These are phyloP conservation scores for Daldinia sp. DNA, from an alignment of 2,329 filamentous ascomycete genomes.

Conservation along the genomic window DNA sequence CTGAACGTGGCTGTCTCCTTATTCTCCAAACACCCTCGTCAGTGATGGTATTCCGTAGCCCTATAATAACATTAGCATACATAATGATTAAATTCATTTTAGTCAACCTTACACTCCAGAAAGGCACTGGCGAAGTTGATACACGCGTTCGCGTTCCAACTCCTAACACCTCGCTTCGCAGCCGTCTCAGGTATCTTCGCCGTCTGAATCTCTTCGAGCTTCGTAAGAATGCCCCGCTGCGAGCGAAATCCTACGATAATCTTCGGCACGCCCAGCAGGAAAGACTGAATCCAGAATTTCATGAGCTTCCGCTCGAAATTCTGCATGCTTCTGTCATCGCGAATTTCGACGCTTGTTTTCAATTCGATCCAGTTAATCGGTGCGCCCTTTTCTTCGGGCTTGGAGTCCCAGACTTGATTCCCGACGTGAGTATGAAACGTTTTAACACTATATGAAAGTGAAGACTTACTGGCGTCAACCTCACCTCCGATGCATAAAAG, in stretches of 20 bases:
- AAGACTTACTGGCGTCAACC: constrained; percentile 81
- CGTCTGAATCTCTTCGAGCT: constrained; percentile 84
- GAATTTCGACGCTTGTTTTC: constrained; percentile 85
- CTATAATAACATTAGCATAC: constrained; percentile 55
- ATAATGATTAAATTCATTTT: neutral
- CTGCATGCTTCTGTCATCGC: constrained; percentile 73
- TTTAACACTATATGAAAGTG: constrained; percentile 1
- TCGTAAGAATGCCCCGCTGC: constrained; percentile 75
- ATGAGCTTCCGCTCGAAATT: constrained; percentile 91
- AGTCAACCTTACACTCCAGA: constrained; percentile 73
- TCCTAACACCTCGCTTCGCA: constrained; percentile 70
- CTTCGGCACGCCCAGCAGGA: constrained; percentile 90
- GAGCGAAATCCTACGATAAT: constrained; percentile 91
- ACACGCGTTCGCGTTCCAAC: constrained; percentile 93
- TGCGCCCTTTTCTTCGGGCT: constrained; percentile 72
- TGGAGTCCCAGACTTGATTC: constrained; percentile 80
- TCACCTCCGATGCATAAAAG: constrained; percentile 88
- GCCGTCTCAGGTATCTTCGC: constrained; percentile 81
- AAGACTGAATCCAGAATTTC: constrained; percentile 97
- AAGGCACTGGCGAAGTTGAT: constrained; percentile 89
- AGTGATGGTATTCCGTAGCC: constrained; percentile 71
- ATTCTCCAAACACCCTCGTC: constrained; percentile 88
- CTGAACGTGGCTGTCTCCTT: constrained; percentile 70
- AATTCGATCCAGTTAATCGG: constrained; percentile 93
- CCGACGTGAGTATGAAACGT: constrained; percentile 11